A percentile compares a stretch with the other conserved stretches of the same genome.
Evolutionary conservation across 352 stramenopile genomes (phyloP).

Genomic region (Phytophthora quininea): DNA sequence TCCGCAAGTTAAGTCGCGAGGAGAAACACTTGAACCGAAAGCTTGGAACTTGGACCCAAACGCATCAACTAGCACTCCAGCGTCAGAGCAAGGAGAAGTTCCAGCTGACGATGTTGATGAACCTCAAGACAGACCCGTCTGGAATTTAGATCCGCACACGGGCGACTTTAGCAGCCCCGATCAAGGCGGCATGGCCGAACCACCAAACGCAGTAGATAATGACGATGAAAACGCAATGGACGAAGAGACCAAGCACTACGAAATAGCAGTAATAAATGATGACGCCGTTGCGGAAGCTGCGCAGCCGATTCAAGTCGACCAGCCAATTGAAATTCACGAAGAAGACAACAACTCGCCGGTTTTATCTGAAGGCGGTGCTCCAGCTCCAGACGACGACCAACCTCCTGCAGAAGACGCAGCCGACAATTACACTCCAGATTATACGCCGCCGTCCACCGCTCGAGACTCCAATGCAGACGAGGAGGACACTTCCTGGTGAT

Average conservation of each 20-base stretch:
- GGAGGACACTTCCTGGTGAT: slow-evolving; percentile 19
- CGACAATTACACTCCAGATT: slow-evolving; percentile 25
- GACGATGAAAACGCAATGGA: not conserved
- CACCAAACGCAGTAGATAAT: not conserved
- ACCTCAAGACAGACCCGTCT: slow-evolving; percentile 4
- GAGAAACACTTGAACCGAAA: not conserved
- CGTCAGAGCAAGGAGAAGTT: not conserved
- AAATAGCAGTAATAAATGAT: not conserved
- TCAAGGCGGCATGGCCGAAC: not conserved
- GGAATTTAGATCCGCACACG: slow-evolving; percentile 25
- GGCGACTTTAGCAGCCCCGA: slow-evolving; percentile 14
- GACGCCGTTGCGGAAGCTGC: not conserved
- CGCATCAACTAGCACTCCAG: not conserved
- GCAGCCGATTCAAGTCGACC: too few relatives aligned
- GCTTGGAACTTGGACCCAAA: slow-evolving; percentile 25
- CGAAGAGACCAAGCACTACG: not conserved
- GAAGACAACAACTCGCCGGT: not conserved
- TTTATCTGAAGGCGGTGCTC: not conserved
- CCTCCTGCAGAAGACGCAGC: slow-evolving; percentile 13
- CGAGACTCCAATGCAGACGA: slow-evolving; percentile 28
- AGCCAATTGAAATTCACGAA: not conserved
- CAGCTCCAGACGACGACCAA: not conserved
- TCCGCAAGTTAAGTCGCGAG: too few relatives aligned
- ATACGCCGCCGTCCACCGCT: slow-evolving; percentile 26
- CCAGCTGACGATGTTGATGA: not conserved